Evolutionary conservation across 2,329 filamentous ascomycete genomes (phyloP).

Genomic region (Xylariaceae sp.): DNA sequence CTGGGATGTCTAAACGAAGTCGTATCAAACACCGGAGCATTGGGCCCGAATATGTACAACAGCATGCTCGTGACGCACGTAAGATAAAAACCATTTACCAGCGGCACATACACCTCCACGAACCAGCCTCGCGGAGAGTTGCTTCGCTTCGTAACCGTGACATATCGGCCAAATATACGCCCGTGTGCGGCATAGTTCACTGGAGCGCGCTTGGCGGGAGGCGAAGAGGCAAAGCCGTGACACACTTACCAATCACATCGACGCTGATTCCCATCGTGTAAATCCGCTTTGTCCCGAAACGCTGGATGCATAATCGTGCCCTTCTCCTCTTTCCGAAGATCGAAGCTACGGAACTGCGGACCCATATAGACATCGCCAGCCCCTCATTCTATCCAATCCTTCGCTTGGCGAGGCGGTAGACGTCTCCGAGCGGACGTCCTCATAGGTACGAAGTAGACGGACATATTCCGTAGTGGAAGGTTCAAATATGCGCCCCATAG

Average conservation of each 20-base stretch:
- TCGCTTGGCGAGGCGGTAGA: constrained; percentile 6
- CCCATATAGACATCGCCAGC: not conserved
- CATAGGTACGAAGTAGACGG: not conserved
- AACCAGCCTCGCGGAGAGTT: no score
- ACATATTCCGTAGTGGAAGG: not conserved
- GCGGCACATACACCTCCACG: not conserved
- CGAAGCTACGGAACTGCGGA: not conserved
- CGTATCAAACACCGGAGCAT: not conserved
- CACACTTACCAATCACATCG: not conserved
- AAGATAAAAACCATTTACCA: not conserved
- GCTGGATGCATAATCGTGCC: not conserved
- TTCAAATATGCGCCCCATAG: no score
- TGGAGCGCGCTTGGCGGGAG: not conserved
- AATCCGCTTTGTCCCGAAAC: no score
- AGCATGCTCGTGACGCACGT: not conserved
- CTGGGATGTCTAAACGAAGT: not conserved
- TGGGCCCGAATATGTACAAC: not conserved
- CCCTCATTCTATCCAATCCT: constrained; percentile 4
- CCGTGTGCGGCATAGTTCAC: not conserved
- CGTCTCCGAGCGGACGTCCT: not conserved
- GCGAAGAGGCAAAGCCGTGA: not conserved
- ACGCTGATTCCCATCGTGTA: not conserved
- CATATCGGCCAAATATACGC: not conserved
- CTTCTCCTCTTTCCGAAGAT: not conserved
- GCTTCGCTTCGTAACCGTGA: not conserved